Conservation (phyloP, 345 rosid species). For the Triadica sebifera region DNA sequence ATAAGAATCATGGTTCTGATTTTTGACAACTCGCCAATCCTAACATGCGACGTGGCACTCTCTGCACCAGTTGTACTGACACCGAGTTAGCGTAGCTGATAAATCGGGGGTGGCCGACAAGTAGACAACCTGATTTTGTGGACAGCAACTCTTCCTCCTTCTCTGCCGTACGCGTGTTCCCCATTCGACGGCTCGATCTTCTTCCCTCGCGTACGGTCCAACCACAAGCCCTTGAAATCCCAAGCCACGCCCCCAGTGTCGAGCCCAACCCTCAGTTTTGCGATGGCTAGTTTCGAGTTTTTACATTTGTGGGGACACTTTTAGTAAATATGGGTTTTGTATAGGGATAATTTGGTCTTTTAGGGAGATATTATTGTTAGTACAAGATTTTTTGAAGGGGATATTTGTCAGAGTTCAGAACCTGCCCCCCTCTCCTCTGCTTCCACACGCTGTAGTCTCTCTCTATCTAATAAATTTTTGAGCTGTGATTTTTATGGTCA, state of each 20-base stretch:
- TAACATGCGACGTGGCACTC: constrained; percentile 38
- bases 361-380: not conserved
- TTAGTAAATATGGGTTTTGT: not conserved
- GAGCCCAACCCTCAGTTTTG: not conserved
- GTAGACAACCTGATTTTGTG: constrained; percentile 58
- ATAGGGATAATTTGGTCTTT: constrained; percentile 25
- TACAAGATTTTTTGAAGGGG: constrained; percentile 27
- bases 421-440: not conserved
- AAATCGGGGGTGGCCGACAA: constrained; percentile 82
- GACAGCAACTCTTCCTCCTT: constrained; percentile 32
- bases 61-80: constrained; percentile 35
- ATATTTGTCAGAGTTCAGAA: constrained; percentile 40
- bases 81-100: constrained; percentile 38
- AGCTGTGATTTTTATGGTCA: not conserved
- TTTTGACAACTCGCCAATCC: constrained; percentile 31
- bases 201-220: constrained; percentile 13
- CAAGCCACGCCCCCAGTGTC: not conserved
- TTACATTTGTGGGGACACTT: not conserved
- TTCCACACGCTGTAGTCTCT: not conserved
- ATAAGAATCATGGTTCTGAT: not conserved
- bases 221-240: not conserved
- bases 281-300: constrained; percentile 15
- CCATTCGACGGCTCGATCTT: constrained; percentile 28
- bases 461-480: not conserved
- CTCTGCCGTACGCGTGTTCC: constrained; percentile 46